Conservation (phyloP, 116 monocot genomes). For the Posidonia oceanica region DNA sequence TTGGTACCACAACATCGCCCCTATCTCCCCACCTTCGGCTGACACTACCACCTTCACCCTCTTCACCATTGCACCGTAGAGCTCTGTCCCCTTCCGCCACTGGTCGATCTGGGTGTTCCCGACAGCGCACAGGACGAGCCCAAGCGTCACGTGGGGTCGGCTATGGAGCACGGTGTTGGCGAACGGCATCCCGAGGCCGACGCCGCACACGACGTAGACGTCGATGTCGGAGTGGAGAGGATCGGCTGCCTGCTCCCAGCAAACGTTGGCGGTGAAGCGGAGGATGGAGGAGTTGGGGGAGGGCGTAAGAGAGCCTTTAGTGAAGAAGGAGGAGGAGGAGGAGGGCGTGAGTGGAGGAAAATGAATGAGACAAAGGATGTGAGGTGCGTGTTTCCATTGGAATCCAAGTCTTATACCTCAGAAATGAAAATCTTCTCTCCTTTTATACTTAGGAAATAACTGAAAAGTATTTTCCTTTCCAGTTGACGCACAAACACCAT, state of each 20-base stretch:
- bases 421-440: too few relatives aligned
- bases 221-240: conserved; percentile 89
- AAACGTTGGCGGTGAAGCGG: conserved; percentile 33
- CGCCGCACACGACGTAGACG: conserved; percentile 36
- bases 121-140: conserved; percentile 72
- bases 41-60: conserved; percentile 17
- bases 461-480: too few relatives aligned
- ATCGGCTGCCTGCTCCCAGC: conserved; percentile 50
- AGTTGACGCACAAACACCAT: too few relatives aligned
- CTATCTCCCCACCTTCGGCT: conserved; percentile 13
- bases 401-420: too few relatives aligned
- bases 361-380: too few relatives aligned
- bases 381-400: too few relatives aligned
- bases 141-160: too few relatives aligned
- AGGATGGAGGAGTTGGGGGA: conserved; percentile 38
- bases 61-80: conserved; percentile 36
- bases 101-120: conserved; percentile 13
- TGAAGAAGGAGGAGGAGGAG: too few relatives aligned
- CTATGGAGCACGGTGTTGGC: too few relatives aligned
- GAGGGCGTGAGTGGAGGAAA: too few relatives aligned
- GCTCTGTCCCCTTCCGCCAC: conserved; percentile 30
- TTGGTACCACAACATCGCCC: conserved; percentile 69
- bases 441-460: too few relatives aligned
- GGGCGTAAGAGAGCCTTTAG: too few relatives aligned
- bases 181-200: conserved; percentile 77